Percentiles rank a stretch among this genome's conserved stretches.
These are phyloP conservation scores for Monosporascus ibericus DNA, from an alignment of 2,329 filamentous ascomycete genomes.

Conservation along the genomic window DNA sequence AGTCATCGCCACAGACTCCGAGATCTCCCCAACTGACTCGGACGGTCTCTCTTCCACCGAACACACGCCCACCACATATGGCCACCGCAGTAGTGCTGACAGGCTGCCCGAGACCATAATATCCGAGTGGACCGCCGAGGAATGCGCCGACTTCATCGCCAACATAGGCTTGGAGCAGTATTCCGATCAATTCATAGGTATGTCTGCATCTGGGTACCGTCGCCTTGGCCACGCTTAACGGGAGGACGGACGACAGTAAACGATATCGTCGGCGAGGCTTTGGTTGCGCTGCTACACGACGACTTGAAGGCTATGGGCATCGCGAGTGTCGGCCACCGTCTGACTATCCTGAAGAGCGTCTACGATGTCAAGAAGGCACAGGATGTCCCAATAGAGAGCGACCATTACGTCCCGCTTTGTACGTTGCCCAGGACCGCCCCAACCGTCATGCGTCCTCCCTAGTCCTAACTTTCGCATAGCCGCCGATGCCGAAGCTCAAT, in stretches of 20 bases:
- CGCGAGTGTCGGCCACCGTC: constrained; percentile 82
- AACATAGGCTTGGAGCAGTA: constrained; percentile 78
- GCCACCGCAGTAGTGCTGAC: constrained; percentile 58
- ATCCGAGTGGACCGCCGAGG: constrained; percentile 75
- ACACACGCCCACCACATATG: constrained; percentile 75
- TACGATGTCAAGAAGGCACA: constrained; percentile 96
- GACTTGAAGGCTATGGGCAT: constrained; percentile 96
- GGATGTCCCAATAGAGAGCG: constrained; percentile 82
- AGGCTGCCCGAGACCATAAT: constrained; percentile 68
- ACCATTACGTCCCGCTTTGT: constrained; percentile 93
- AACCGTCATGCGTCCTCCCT: background rate
- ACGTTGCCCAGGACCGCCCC: constrained; percentile 32
- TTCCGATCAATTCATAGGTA: constrained; percentile 76
- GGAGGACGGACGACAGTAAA: constrained; percentile 58
- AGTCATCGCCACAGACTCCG: constrained; percentile 58
- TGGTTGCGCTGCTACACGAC: constrained; percentile 83
- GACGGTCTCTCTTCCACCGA: constrained; percentile 63
- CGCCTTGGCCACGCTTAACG: constrained; percentile 14
- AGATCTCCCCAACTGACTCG: constrained; percentile 64
- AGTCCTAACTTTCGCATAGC: constrained; percentile 44
- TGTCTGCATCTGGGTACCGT: constrained; percentile 20
- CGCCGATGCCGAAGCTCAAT: constrained; percentile 80
- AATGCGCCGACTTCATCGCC: constrained; percentile 84
- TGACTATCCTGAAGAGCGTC: constrained; percentile 92
- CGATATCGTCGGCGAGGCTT: constrained; percentile 84